These are phyloP conservation scores for Crithidia expoeki DNA, from an alignment of 208 protist genomes.

Conservation along the genomic window DNA sequence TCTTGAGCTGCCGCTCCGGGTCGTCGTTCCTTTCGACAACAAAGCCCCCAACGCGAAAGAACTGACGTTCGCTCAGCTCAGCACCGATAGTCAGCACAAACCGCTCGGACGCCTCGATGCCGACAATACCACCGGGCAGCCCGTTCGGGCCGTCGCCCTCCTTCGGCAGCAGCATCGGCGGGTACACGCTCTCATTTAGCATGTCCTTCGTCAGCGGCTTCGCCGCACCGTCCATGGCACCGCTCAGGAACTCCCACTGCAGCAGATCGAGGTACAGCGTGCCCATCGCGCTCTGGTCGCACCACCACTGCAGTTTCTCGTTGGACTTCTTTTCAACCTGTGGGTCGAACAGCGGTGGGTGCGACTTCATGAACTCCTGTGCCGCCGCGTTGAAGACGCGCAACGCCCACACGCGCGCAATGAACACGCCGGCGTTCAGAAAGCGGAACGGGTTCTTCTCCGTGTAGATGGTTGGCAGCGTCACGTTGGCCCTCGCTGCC, in stretches of 20 bases:
- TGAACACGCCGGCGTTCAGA: constrained; percentile 5
- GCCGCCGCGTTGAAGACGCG: background rate
- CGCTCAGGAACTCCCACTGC: constrained; percentile 1
- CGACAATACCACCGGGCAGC: background rate
- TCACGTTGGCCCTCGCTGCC: background rate
- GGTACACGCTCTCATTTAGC: no score
- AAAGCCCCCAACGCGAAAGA: no score
- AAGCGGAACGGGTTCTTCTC: background rate
- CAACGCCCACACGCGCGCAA: constrained; percentile 1
- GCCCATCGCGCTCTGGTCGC: background rate
- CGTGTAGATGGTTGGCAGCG: background rate
- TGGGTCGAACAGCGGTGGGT: background rate
- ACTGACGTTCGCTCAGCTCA: no score
- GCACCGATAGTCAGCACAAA: background rate
- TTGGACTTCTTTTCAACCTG: no score
- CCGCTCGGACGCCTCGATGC: background rate
- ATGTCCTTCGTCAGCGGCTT: background rate
- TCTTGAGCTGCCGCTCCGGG: background rate
- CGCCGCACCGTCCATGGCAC: background rate
- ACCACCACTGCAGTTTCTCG: no score
- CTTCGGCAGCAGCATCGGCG: background rate
- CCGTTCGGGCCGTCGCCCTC: background rate
- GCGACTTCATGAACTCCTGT: background rate
- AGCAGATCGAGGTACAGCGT: background rate
- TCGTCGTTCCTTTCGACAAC: no score